These are phyloP conservation scores for Trichophyton verrucosum DNA, from an alignment of 2,329 filamentous ascomycete genomes.

Conservation along the genomic window DNA sequence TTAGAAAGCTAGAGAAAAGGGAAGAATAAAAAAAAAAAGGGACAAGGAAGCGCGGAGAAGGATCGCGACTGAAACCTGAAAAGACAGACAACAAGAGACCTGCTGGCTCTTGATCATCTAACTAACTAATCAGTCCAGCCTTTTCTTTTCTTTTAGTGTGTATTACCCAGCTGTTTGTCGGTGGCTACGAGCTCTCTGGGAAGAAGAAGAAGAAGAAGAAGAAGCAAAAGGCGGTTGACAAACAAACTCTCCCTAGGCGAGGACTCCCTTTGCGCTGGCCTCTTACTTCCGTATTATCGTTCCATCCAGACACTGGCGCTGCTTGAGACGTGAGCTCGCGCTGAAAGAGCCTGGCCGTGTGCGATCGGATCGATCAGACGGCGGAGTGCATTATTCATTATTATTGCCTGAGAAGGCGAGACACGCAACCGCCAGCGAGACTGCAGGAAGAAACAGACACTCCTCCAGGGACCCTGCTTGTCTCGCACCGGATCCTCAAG, in stretches of 20 bases:
- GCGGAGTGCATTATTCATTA: too few species aligned
- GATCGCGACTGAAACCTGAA: neutral
- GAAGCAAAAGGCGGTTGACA: neutral
- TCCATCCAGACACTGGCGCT: too few species aligned
- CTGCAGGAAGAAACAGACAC: too few species aligned
- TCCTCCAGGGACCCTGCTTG: neutral
- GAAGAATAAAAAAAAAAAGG: neutral
- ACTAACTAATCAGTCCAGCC: neutral
- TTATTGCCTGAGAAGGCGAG: too few species aligned
- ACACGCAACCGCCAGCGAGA: too few species aligned
- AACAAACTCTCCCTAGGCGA: conserved; percentile 3
- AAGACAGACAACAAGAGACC: neutral
- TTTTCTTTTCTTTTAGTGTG: neutral
- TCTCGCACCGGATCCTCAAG: neutral
- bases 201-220: neutral
- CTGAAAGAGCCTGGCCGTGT: too few species aligned
- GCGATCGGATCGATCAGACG: too few species aligned
- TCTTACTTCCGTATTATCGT: too few species aligned
- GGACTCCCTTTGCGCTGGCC: too few species aligned
- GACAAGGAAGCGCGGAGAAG: neutral
- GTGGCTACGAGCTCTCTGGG: neutral
- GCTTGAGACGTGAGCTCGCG: too few species aligned
- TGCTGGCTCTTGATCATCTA: neutral
- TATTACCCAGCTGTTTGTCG: neutral
- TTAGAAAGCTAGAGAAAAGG: neutral